Conservation (phyloP, 2,329 filamentous ascomycete genomes). For the Nakataea oryzae region DNA sequence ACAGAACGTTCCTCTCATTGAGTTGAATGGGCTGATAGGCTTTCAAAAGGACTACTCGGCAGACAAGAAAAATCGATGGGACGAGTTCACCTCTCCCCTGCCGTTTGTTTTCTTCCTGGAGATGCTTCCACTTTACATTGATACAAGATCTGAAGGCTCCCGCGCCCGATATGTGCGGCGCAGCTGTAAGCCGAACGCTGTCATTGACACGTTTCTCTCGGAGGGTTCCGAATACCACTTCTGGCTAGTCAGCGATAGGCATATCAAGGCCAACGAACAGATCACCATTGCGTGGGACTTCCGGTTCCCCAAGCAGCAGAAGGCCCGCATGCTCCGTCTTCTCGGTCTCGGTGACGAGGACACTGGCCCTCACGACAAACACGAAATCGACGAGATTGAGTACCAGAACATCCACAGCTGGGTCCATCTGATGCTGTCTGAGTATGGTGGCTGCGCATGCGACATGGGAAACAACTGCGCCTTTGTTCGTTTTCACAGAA, state of each 20-base stretch:
- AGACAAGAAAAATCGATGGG: constrained; percentile 56
- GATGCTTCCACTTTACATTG: constrained; percentile 81
- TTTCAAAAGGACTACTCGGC: constrained; percentile 64
- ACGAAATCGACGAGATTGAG: constrained; percentile 47
- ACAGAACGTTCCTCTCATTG: constrained; percentile 47
- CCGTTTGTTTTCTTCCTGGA: constrained; percentile 86
- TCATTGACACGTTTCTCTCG: constrained; percentile 75
- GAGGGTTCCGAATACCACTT: constrained; percentile 76
- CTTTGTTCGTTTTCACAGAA: constrained; percentile 52
- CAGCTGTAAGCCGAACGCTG: constrained; percentile 86
- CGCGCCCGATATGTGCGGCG: constrained; percentile 79
- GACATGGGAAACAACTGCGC: constrained; percentile 52
- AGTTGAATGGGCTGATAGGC: constrained; percentile 71
- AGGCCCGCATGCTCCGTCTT: constrained; percentile 43
- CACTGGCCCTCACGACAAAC: constrained; percentile 32
- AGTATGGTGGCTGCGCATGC: constrained; percentile 74
- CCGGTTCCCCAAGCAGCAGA: constrained; percentile 44
- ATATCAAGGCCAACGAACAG: constrained; percentile 55
- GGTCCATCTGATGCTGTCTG: constrained; percentile 60
- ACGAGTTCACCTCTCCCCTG: constrained; percentile 50
- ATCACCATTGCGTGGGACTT: constrained; percentile 61
- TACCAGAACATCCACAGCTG: constrained; percentile 51
- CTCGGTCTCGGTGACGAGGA: constrained; percentile 55
- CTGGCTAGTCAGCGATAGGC: constrained; percentile 76
- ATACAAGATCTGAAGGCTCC: constrained; percentile 80